phyloP scores from a whole-genome alignment of 768 basidiomycete genomes.

The Suillus paluster region DNA sequence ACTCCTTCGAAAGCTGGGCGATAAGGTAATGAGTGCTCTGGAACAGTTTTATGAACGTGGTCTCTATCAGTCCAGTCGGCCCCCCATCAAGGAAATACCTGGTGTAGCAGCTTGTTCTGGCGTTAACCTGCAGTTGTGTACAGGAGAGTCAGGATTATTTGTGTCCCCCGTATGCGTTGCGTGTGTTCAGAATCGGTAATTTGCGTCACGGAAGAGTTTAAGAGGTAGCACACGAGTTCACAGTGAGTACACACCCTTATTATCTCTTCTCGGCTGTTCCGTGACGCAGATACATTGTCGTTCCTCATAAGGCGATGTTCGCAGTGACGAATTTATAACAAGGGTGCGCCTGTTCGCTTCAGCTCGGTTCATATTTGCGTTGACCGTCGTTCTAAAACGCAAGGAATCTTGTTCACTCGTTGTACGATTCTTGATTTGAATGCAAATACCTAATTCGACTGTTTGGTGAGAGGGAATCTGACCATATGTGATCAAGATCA shows the following conservation, averaged over 20 bases:
- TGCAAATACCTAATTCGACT: slow-evolving; percentile 31
- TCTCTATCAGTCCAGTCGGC: no score
- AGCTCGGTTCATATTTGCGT: background rate
- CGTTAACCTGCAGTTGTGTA: background rate
- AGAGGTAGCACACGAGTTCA: background rate
- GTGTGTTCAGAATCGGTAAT: background rate
- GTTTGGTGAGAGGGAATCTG: slow-evolving; percentile 37
- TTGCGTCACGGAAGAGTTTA: background rate
- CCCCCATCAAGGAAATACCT: background rate
- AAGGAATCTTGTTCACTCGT: background rate
- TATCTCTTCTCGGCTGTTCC: no score
- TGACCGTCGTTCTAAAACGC: slow-evolving; percentile 6
- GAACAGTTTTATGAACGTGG: background rate
- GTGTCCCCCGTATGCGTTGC: no score
- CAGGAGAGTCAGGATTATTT: no score
- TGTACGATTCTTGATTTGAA: background rate
- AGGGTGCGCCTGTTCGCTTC: slow-evolving; percentile 12
- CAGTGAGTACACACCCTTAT: background rate
- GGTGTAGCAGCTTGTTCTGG: background rate
- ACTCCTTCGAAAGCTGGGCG: background rate
- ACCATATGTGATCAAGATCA: slow-evolving; percentile 30
- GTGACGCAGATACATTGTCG: background rate
- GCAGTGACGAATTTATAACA: no score
- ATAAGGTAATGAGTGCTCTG: slow-evolving; percentile 2
- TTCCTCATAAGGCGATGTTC: background rate